Evolutionary conservation across 164 flowering plant species (phyloP).

Genomic region (Warburgia ugandensis): DNA sequence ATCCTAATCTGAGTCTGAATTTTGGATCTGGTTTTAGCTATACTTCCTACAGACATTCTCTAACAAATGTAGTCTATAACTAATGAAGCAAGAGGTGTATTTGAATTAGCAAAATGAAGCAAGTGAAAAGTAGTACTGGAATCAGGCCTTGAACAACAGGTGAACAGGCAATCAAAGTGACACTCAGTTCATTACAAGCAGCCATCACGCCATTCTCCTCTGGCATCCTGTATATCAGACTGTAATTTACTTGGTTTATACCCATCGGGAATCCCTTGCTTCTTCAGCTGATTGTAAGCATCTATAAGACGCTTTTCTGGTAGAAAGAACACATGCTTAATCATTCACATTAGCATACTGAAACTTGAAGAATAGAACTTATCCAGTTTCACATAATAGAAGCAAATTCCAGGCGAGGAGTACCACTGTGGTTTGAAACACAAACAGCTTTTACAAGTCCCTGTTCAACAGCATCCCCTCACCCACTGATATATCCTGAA

Average conservation of each 20-base stretch:
- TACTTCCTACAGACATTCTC: too few species aligned
- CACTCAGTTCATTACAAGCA: constrained; percentile 91
- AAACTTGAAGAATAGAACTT: too few species aligned
- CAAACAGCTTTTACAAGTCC: constrained; percentile 99
- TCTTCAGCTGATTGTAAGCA: constrained; percentile 68
- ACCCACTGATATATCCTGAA: constrained; percentile 90
- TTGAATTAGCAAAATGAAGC: too few species aligned
- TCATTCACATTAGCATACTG: too few species aligned
- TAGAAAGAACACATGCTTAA: neutral
- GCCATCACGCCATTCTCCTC: constrained; percentile 95
- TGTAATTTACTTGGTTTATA: constrained; percentile 95
- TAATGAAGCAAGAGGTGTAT: too few species aligned
- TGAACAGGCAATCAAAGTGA: constrained; percentile 89
- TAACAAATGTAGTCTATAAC: too few species aligned
- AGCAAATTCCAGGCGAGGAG: too few species aligned
- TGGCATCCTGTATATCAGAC: constrained; percentile 84
- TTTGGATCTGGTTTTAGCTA: too few species aligned
- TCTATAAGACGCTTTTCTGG: constrained; percentile 83
- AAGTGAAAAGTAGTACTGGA: too few species aligned
- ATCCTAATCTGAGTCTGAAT: too few species aligned
- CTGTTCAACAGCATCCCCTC: constrained; percentile 92
- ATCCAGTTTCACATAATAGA: too few species aligned
- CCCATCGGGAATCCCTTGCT: constrained; percentile 88
- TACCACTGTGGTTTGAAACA: constrained; percentile 89
- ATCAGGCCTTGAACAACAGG: constrained; percentile 85